Evolutionary conservation across 257 asterid species (phyloP).

Genomic region (Lycium barbarum): DNA sequence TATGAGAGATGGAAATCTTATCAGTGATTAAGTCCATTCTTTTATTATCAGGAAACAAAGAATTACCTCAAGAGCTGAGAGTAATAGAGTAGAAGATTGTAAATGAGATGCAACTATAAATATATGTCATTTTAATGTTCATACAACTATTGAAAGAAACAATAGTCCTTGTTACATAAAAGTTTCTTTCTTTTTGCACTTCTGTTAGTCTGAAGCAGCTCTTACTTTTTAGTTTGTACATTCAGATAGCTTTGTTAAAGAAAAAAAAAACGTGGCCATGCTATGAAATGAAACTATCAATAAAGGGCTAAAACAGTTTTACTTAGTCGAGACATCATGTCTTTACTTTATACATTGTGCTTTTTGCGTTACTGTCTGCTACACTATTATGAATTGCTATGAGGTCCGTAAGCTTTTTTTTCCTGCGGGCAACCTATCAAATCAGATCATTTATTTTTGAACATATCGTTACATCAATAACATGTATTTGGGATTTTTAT

Average conservation of each 20-base stretch:
- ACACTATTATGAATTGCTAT: neutral
- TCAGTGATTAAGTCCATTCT: neutral
- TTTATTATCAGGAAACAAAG: neutral
- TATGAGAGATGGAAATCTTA: slow-evolving; percentile 15
- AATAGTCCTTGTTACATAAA: neutral
- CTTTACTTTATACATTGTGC: neutral
- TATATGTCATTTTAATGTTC: neutral
- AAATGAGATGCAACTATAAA: slow-evolving; percentile 1
- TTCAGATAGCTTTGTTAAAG: neutral
- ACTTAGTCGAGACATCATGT: neutral
- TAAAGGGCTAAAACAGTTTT: neutral
- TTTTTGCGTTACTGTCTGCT: neutral
- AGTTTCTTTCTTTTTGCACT: neutral
- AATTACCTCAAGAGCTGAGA: slow-evolving; percentile 4
- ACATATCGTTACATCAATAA: neutral
- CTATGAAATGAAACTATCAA: neutral
- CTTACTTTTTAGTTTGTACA: neutral
- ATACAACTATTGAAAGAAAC: neutral
- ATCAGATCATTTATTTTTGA: neutral
- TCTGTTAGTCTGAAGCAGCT: neutral
- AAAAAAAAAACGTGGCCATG: too few species aligned
- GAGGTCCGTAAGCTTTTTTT: neutral
- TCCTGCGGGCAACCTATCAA: neutral
- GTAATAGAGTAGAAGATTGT: neutral
- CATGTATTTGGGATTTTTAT: neutral